Evolutionary conservation across 2,329 filamentous ascomycete species (phyloP).

Genomic region (Diaporthe ampelina): DNA sequence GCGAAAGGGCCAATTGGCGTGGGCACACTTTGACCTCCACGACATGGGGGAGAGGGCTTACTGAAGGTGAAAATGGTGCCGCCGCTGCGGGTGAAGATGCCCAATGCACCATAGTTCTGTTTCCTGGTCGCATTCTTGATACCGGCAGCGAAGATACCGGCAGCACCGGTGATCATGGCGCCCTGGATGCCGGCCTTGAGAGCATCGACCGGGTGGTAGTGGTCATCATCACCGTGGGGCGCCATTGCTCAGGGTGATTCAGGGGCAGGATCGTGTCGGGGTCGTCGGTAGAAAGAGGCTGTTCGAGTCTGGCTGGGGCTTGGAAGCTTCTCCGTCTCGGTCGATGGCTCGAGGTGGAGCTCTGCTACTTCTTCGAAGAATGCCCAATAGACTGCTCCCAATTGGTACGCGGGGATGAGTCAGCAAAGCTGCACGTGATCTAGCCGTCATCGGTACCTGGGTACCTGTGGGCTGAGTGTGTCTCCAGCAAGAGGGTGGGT

Average conservation of each 20-base stretch:
- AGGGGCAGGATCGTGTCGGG: slow-evolving; percentile 29
- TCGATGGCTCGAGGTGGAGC: slow-evolving; percentile 35
- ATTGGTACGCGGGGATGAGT: slow-evolving; percentile 32
- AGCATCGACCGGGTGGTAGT: slow-evolving; percentile 66
- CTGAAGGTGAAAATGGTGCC: slow-evolving; percentile 78
- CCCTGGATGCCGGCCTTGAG: slow-evolving; percentile 68
- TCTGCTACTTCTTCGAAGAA: neutral
- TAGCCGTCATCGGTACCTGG: neutral
- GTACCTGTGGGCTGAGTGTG: neutral
- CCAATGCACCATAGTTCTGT: slow-evolving; percentile 84
- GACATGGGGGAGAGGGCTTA: slow-evolving; percentile 54
- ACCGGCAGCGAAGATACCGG: slow-evolving; percentile 66
- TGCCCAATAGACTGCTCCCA: slow-evolving; percentile 19
- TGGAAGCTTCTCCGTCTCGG: slow-evolving; percentile 33
- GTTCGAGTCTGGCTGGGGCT: slow-evolving; percentile 27
- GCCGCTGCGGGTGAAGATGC: slow-evolving; percentile 84
- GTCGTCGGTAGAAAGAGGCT: slow-evolving; percentile 31
- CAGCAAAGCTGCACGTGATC: slow-evolving; percentile 19
- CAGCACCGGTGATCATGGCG: slow-evolving; percentile 67
- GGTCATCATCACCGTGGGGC: slow-evolving; percentile 49
- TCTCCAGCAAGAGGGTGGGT: neutral
- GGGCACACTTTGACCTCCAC: neutral
- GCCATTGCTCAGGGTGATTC: slow-evolving; percentile 46
- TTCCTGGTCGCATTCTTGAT: slow-evolving; percentile 89
- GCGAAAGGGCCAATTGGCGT: slow-evolving; percentile 29